Percentiles rank a stretch among this genome's conserved stretches.
These are phyloP conservation scores for Wickerhamomyces sp. DNA, from an alignment of 1,139 yeast species.

Conservation along the genomic window DNA sequence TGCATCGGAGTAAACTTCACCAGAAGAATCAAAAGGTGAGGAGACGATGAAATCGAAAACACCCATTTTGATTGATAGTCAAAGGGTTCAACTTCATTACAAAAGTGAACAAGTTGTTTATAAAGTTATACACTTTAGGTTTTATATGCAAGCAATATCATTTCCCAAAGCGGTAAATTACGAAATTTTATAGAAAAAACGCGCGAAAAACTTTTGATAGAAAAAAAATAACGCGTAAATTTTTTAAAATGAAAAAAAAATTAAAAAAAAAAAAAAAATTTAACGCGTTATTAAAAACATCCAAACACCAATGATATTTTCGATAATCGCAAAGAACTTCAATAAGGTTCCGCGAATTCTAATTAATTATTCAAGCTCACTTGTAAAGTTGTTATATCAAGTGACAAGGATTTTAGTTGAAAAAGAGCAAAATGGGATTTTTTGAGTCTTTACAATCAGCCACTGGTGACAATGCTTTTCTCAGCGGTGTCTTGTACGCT, in stretches of 20 bases:
- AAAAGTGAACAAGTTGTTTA: neutral
- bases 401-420: too few species aligned
- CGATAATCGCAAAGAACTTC: too few species aligned
- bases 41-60: neutral
- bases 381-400: too few species aligned
- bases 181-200: too few species aligned
- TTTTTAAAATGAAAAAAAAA: too few species aligned
- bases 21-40: neutral
- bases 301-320: too few species aligned
- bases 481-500: constrained; percentile 26
- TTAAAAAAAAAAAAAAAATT: neutral
- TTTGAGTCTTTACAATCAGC: constrained; percentile 22
- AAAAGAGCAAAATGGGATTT: constrained; percentile 10
- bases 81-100: too few species aligned
- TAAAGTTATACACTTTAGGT: neutral
- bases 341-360: too few species aligned
- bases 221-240: too few species aligned
- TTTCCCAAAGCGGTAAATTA: constrained; percentile 15
- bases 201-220: too few species aligned
- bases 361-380: too few species aligned
- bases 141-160: constrained; percentile 10
- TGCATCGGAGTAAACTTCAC: neutral
- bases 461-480: constrained; percentile 16
- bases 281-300: constrained; percentile 3
- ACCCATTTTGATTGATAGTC: constrained; percentile 4